Base-by-base conservation (phyloP, 2,329 filamentous ascomycete genomes). In the Dactylellina haptotyla region DNA sequence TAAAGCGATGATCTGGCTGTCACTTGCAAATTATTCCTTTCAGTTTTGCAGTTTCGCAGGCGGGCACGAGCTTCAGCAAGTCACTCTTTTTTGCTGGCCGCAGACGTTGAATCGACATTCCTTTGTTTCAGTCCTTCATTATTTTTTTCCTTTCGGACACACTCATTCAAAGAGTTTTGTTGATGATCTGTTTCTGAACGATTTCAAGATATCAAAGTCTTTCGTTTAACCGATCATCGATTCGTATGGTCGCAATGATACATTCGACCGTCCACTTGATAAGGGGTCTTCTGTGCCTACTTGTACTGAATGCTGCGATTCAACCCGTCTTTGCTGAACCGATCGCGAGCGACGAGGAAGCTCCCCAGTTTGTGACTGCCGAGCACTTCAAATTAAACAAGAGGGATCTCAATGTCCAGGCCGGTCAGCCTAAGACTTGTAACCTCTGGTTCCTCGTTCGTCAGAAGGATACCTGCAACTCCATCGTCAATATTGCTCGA, bases 41-140 rank as follows among this genome's bases (percentile, higher is more conserved):
- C 18, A 18, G 2, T 14, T 28, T 45, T 34, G 41, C 4, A 46
- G 16, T 25, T 43, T 23, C 10, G 30, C 26, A 59, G 30, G 12
- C 25, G 26, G 39, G 34, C 16, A 46, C 34, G 26, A 45, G 26
- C 26, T 46, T 28, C 41, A 46, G 32, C 16, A 20, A 48, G 50
- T 58, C 63, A 67, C 53, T 59, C 58, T n/a, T 59, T 50, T 43
- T 53, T 67, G 63, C 43, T 37, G 53, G 43, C 45, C 30, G 37
- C 53, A 28, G 23, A 50, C 26, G 63, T 43, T 46, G 28, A 32
- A 37, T 53, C 43, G 34, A 67, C 63, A 34, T 41, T 53, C 63
- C 5, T 67, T 67, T 32, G 16, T n/a, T 30, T 9, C 8, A n/a
- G n/a, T 43, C 23, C 6, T 32, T 43, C 53, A 20, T 46, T 18